Evolutionary conservation across 2,329 filamentous ascomycete genomes (phyloP).

Genomic region (Arthrobotrys musiformis): DNA sequence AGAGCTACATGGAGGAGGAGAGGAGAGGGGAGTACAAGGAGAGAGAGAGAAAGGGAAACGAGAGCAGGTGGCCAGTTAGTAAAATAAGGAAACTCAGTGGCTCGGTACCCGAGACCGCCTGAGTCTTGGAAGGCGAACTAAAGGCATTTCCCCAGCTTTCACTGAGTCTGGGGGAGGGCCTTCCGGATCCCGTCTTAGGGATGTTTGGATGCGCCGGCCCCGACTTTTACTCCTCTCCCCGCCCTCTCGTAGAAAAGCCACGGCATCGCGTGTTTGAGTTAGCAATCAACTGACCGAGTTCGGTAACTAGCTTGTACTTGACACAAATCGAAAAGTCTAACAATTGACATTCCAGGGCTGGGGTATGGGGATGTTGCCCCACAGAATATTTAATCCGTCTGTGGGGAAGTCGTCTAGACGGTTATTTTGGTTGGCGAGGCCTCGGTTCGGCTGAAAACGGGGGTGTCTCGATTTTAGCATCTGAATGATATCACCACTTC

Average conservation of each 20-base stretch:
- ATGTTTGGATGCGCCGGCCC: conserved; percentile 5
- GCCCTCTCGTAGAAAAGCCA: neutral
- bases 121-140: conserved; percentile 1
- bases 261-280: neutral
- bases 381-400: conserved; percentile 14
- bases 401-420: conserved; percentile 13
- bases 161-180: neutral
- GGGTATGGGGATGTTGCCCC: conserved; percentile 29
- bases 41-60: neutral
- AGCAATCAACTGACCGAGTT: neutral
- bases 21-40: neutral
- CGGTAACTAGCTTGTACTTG: too few relatives aligned
- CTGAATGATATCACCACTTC: conserved; percentile 18
- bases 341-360: neutral
- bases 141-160: conserved; percentile 21
- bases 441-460: conserved; percentile 55
- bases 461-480: conserved; percentile 20
- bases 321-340: neutral
- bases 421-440: conserved; percentile 13
- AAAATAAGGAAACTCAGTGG: conserved; percentile 32
- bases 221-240: neutral
- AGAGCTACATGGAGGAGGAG: conserved; percentile 8
- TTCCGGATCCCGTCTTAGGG: conserved; percentile 19
- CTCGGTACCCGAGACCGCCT: conserved; percentile 7
- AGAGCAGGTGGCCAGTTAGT: conserved; percentile 18